A percentile compares a stretch with the other conserved stretches of the same genome.
These are phyloP conservation scores for Blastobotrys apis DNA, from an alignment of 1,139 yeast species.

Conservation along the genomic window DNA sequence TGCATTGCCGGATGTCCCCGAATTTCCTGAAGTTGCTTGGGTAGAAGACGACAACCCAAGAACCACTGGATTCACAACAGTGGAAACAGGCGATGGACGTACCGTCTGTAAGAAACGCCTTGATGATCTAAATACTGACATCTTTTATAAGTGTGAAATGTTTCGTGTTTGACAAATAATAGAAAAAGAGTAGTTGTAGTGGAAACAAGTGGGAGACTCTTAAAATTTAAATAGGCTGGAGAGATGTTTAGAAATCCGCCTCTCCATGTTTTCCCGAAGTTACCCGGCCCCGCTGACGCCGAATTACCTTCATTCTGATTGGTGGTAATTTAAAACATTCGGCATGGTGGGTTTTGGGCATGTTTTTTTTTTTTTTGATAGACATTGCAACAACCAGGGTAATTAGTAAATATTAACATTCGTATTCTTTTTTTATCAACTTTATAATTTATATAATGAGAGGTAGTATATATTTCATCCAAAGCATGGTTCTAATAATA, in stretches of 20 bases:
- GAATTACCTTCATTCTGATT: constrained; percentile 9
- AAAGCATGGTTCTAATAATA: no score
- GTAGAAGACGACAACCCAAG: constrained; percentile 13
- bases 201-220: background rate
- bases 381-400: no score
- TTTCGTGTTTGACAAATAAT: background rate
- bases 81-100: constrained; percentile 7
- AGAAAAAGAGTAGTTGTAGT: no score
- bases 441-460: no score
- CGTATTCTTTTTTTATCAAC: no score
- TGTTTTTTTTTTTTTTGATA: no score
- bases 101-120: constrained; percentile 15
- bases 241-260: background rate
- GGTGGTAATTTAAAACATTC: background rate
- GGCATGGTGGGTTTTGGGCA: no score
- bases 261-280: background rate
- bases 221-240: background rate
- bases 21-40: constrained; percentile 4
- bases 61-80: constrained; percentile 6
- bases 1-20: constrained; percentile 2
- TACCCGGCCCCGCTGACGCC: background rate
- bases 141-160: background rate
- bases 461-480: no score
- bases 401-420: no score
- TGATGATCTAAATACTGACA: constrained; percentile 8